Conservation (phyloP, 2,329 filamentous ascomycete species). For the Dothidotthia symphoricarpi region DNA sequence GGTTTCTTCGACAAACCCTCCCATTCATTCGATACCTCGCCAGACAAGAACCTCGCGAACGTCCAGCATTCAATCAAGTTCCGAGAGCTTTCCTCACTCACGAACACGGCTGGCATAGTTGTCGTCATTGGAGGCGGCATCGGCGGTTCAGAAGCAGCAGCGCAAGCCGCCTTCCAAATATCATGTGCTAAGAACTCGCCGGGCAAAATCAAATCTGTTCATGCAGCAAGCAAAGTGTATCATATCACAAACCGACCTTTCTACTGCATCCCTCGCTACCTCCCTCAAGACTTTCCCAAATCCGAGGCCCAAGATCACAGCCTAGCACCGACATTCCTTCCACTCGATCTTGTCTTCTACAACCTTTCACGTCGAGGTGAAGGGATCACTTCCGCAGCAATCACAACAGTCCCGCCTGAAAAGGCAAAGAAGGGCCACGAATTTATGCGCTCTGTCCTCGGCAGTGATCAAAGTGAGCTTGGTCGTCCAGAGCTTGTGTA, state of each 20-base stretch:
- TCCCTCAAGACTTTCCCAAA: conserved; percentile 36
- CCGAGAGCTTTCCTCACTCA: conserved; percentile 21
- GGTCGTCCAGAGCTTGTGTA: conserved; percentile 40
- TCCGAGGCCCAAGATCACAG: conserved; percentile 35
- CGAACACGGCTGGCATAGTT: conserved; percentile 54
- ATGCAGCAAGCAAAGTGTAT: conserved; percentile 56
- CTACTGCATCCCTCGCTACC: conserved; percentile 65
- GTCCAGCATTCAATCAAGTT: conserved; percentile 35
- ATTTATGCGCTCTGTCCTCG: conserved; percentile 47
- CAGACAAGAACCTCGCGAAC: conserved; percentile 4
- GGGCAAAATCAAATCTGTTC: conserved; percentile 19
- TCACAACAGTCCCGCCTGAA: conserved; percentile 63
- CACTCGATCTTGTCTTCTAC: conserved; percentile 70
- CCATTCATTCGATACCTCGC: conserved; percentile 13
- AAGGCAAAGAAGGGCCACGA: conserved; percentile 56
- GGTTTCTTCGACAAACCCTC: conserved; percentile 64
- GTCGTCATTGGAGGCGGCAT: conserved; percentile 78
- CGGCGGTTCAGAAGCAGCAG: conserved; percentile 76
- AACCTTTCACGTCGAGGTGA: conserved; percentile 64
- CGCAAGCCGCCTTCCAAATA: conserved; percentile 67
- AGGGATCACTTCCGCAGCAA: conserved; percentile 58
- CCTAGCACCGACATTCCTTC: conserved; percentile 60
- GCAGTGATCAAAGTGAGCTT: conserved; percentile 46
- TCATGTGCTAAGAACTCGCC: conserved; percentile 62
- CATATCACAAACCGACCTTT: conserved; percentile 69